Base-by-base conservation (phyloP, 1,284 basidiomycete genomes). In the Lignosus rhinocerotis region DNA sequence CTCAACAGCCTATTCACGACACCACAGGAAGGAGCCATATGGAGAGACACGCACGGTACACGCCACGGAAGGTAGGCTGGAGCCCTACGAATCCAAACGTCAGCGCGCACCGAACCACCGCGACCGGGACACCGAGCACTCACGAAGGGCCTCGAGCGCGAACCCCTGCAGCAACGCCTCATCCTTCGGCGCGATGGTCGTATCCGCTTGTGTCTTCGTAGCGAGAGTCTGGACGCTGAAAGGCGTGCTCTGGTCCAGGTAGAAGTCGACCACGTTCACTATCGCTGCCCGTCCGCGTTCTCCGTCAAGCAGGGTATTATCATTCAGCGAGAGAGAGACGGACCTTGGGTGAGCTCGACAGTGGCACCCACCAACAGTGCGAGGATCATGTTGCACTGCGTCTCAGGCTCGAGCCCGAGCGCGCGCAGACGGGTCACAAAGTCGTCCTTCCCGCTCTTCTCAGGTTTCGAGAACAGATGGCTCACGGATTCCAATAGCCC, bases 341-440 rank as follows among this genome's bases (percentile, higher is more conserved):
- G 65, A 85, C 88, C 81, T 59, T 92, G 78, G 14, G 86, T 82
- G 42, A 92, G 70, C 73, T 92, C 89, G 11, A 86, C 85, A 5
- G 85, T 83, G 3, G 83, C 75, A 21, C 83, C 81, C 53, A 92
- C 80, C 72, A 91, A 75, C 32, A 93, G 71, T n/a, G 89, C 88
- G 34, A 93, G 71, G 43, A 92, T 76, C 32, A 82, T 82, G 67
- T 90, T 90, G 9, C 85, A 80, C 14, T 88, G 73, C 54, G 86
- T 80, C 51, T 89, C 85, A 1, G 75, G 74, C 5, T 82, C 78
- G 45, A 79, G 78, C 3, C 84, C 84, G 25, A 85, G 71, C 17
- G 77, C 79, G 36, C 80, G 75, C 30, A 93, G 74, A 6, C 80
- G 79, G 63, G 83, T 80, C 58, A 84, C 75, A 44, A 90, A 70